Percentiles rank a stretch among this genome's conserved stretches.
These are phyloP conservation scores for Gossypium australe DNA, from an alignment of 345 rosid genomes.

Conservation along the genomic window DNA sequence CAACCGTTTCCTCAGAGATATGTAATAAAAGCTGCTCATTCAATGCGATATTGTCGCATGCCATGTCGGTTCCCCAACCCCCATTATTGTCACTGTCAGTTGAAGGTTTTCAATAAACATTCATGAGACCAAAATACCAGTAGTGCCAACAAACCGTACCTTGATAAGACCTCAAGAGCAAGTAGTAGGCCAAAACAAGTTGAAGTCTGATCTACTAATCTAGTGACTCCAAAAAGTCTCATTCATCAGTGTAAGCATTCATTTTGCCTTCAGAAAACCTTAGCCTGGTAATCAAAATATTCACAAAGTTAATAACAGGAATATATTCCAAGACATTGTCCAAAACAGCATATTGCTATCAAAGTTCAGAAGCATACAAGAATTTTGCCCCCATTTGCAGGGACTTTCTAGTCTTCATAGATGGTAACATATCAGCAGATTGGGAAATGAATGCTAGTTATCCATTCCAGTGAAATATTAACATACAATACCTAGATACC, in stretches of 20 bases:
- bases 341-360: not conserved
- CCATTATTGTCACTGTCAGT: not conserved
- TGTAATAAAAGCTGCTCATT: not conserved
- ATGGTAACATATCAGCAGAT: too few relatives aligned
- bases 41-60: not conserved
- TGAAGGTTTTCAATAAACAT: not conserved
- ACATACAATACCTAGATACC: not conserved
- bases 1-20: not conserved
- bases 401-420: too few relatives aligned
- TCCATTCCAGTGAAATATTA: not conserved
- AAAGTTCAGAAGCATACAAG: not conserved
- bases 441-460: not conserved
- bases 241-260: not conserved
- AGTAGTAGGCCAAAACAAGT: not conserved
- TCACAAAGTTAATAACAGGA: not conserved
- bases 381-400: too few relatives aligned
- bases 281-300: not conserved
- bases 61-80: not conserved
- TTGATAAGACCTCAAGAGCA: not conserved
- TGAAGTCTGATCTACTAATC: not conserved
- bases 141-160: not conserved
- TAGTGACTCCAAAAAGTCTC: not conserved
- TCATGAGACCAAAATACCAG: not conserved
- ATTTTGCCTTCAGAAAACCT: not conserved
- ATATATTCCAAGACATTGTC: not conserved